Evolutionary conservation across 2,329 filamentous ascomycete genomes (phyloP), one percentile per base, ranked within the genome.

Genomic region (Pseudocercospora fuligena): DNA sequence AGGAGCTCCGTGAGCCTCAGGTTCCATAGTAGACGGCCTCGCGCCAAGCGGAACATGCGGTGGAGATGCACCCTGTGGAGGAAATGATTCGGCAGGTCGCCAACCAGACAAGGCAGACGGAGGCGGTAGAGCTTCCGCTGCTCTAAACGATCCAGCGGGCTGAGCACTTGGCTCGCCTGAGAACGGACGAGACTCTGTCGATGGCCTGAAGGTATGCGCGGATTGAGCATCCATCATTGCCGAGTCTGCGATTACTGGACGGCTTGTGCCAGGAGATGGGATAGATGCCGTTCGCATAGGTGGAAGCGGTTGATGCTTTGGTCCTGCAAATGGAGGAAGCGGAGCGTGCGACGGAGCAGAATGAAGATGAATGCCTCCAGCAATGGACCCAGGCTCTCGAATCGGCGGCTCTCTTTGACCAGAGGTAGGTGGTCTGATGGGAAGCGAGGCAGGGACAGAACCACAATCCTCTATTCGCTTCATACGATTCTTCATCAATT

Each of bases 401-500:
- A 56, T n/a, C 3, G 46, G 31, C 29, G 25, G 25, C 25, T 63
- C 62, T 54, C 65, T 58, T 25, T 61, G 53, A n/a, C 36, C 40
- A n/a, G 21, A 62, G 47, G 53, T 53, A 46, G 63, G 60, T 11
- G 65, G 56, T 43, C n/a, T 31, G 12, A 62, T n/a, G 11, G 56
- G 62, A 23, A 29, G 27, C n/a, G 66, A 43, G 19, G 67, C 40
- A 6, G 66, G 7, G 25, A 66, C 61, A 14, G 71, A 63, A 16
- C 54, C 68, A 19, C 66, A 66, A 5, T 74, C 71, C 51, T 78
- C 77, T 49, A 77, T 67, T 16, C 76, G 72, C 67, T 73, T 81
- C 23, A 85, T 74, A 54, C 80, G 81, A 63, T 82, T 81, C 73
- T 82, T 83, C 73, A 85, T 75, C 12, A 85, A 79, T 59, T 84